Conservation (phyloP, 2,329 filamentous ascomycete species). For the Fusarium sp. region DNA sequence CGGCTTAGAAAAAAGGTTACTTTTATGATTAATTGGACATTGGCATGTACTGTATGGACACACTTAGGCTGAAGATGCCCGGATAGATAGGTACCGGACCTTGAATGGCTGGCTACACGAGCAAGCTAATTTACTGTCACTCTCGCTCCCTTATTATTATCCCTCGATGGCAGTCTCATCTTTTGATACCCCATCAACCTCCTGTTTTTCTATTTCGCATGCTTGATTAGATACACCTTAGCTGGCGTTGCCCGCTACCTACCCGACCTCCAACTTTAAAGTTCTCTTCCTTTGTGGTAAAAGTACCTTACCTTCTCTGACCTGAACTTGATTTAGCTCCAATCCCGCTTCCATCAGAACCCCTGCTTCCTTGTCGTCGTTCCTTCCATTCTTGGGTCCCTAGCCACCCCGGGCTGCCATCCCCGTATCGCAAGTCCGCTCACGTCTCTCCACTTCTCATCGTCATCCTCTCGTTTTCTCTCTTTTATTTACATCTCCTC, state of each 20-base stretch:
- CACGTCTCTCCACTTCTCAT: conserved; percentile 13
- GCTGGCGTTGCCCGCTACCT: too few relatives aligned
- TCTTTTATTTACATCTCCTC: conserved; percentile 5
- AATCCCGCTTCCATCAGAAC: conserved; percentile 7
- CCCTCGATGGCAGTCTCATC: not conserved
- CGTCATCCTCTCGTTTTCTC: conserved; percentile 10
- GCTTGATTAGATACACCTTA: too few relatives aligned
- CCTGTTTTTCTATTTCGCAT: not conserved
- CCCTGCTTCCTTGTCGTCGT: conserved; percentile 12
- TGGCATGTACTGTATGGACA: not conserved
- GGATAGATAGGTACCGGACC: too few relatives aligned
- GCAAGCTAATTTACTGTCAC: not conserved
- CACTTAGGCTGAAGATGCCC: not conserved
- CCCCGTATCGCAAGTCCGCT: conserved; percentile 2
- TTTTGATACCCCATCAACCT: not conserved
- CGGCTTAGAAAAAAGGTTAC: conserved; percentile 9
- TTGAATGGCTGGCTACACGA: not conserved
- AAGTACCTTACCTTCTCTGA: not conserved
- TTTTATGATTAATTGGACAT: not conserved
- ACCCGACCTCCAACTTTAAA: conserved; percentile 15
- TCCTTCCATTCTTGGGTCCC: conserved; percentile 23
- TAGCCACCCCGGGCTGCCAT: conserved; percentile 1
- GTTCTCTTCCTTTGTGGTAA: not conserved
- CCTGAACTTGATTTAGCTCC: conserved; percentile 18
- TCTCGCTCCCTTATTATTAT: not conserved